Percentiles rank a stretch among this genome's conserved stretches.
Evolutionary conservation across 2,329 filamentous ascomycete genomes (phyloP).

Genomic region (Fusarium miscanthi): DNA sequence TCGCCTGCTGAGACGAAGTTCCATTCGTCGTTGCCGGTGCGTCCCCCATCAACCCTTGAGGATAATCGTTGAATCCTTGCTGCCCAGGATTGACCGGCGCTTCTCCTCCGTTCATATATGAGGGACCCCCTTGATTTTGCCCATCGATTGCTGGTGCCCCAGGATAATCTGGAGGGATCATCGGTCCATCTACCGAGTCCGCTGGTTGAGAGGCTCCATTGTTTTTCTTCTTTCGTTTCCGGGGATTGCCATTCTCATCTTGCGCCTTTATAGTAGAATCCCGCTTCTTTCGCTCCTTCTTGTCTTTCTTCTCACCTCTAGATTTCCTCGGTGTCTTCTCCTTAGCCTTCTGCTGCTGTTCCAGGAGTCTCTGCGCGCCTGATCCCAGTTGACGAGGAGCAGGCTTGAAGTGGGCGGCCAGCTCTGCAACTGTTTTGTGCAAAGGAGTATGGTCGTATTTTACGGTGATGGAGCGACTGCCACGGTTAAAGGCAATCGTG

Average conservation of each 20-base stretch:
- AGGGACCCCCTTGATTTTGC: conserved; percentile 5
- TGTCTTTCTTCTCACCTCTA: conserved; percentile 46
- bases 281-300: conserved; percentile 41
- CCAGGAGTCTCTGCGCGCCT: conserved; percentile 41
- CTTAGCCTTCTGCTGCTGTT: conserved; percentile 39
- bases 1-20: conserved; percentile 6
- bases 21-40: conserved; percentile 12
- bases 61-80: conserved; percentile 30
- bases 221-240: conserved; percentile 47
- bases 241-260: conserved; percentile 42
- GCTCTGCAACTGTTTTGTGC: conserved; percentile 65
- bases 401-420: conserved; percentile 60
- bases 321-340: conserved; percentile 44
- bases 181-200: conserved; percentile 13
- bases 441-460: conserved; percentile 67
- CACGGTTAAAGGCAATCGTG: conserved; percentile 61
- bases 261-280: conserved; percentile 38
- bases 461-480: conserved; percentile 59
- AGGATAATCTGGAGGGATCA: conserved; percentile 28
- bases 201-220: conserved; percentile 33
- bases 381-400: conserved; percentile 51
- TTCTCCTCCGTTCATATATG: conserved; percentile 22
- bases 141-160: conserved; percentile 7
- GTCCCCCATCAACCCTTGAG: conserved; percentile 27
- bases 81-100: background rate